Conservation (phyloP, 176 grass and related monocot genomes). For the Pontederia crassipes region DNA sequence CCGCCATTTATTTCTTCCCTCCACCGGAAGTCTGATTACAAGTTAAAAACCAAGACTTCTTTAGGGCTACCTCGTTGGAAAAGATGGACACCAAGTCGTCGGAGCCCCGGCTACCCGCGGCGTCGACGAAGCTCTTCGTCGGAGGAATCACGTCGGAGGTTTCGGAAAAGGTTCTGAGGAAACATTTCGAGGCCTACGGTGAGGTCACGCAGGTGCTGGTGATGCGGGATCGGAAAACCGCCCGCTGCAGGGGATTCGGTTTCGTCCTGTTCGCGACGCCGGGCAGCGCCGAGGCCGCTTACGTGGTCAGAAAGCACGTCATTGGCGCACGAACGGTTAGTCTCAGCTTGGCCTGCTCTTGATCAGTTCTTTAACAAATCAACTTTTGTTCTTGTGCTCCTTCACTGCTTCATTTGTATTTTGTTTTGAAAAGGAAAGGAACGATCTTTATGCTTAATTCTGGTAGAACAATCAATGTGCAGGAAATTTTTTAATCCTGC, state of each 20-base stretch:
- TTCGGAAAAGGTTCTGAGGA: slow-evolving; percentile 5
- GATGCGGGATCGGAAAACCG: slow-evolving; percentile 13
- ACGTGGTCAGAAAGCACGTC: neutral
- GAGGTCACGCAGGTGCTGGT: neutral
- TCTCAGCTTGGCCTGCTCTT: neutral
- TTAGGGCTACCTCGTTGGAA: too few relatives aligned
- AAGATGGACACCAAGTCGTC: neutral
- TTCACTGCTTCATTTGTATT: too few relatives aligned
- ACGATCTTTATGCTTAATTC: too few relatives aligned
- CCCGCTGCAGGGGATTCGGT: slow-evolving; percentile 14
- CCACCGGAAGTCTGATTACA: too few relatives aligned
- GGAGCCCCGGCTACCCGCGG: neutral
- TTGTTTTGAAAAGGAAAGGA: too few relatives aligned
- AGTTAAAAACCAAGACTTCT: too few relatives aligned
- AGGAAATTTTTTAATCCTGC: too few relatives aligned
- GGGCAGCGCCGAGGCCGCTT: slow-evolving; percentile 9
- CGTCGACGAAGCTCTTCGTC: slow-evolving; percentile 26
- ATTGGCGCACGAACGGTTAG: slow-evolving; percentile 11
- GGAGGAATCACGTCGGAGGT: slow-evolving; percentile 9
- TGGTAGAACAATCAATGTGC: too few relatives aligned
- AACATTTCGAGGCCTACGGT: slow-evolving; percentile 15
- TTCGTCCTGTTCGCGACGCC: slow-evolving; percentile 14
- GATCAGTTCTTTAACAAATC: neutral
- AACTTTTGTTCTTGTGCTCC: neutral
- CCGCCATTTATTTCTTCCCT: too few relatives aligned